Percentiles rank a stretch among this genome's conserved stretches.
Conservation (phyloP, 768 basidiomycete genomes). For the Paxillus ammoniavirescens region DNA sequence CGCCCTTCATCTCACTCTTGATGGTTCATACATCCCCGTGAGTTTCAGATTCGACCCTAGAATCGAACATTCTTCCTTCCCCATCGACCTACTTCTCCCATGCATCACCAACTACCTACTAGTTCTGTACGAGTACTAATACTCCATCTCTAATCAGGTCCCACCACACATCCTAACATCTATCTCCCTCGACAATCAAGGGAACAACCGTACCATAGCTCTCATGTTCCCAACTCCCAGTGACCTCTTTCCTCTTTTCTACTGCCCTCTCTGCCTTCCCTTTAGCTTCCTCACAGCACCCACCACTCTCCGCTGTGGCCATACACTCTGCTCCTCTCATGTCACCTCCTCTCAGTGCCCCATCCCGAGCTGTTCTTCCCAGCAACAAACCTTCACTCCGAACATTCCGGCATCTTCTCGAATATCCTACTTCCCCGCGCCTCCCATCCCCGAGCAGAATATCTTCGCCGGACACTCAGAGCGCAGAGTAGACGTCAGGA, state of each 20-base stretch:
- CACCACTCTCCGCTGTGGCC: slow-evolving; percentile 74
- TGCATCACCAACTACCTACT: background rate
- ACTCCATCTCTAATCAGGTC: background rate
- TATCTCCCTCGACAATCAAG: no score
- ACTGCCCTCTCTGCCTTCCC: slow-evolving; percentile 54
- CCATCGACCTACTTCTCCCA: background rate
- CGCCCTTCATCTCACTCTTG: background rate
- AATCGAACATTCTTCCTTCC: slow-evolving; percentile 9
- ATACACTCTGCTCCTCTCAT: slow-evolving; percentile 73
- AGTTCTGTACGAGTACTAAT: background rate
- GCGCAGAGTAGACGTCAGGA: slow-evolving; percentile 47
- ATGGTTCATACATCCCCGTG: slow-evolving; percentile 9
- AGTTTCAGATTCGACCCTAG: slow-evolving; percentile 20
- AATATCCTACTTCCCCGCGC: slow-evolving; percentile 35
- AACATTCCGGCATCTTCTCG: slow-evolving; percentile 42
- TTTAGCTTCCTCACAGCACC: slow-evolving; percentile 41
- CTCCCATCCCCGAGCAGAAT: slow-evolving; percentile 21
- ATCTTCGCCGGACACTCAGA: background rate
- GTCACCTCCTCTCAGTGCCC: slow-evolving; percentile 33
- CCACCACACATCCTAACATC: background rate
- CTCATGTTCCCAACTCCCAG: slow-evolving; percentile 23
- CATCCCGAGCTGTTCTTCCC: slow-evolving; percentile 33
- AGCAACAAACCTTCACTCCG: slow-evolving; percentile 23
- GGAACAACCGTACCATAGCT: background rate
- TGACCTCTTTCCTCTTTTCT: slow-evolving; percentile 39